Conservation (phyloP, 176 grass and related monocot species). For the Hyparrhenia diplandra region DNA sequence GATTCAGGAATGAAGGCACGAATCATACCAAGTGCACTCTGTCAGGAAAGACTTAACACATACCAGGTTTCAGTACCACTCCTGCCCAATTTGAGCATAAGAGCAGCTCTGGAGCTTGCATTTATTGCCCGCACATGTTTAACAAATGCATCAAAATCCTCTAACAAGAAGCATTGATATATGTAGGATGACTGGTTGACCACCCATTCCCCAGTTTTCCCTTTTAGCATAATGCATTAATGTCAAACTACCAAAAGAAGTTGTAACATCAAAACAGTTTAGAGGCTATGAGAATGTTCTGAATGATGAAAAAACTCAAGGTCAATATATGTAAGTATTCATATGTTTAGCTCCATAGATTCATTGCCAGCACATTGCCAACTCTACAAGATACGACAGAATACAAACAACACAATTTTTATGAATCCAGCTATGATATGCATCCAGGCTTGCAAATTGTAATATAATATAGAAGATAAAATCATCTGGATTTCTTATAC, state of each 20-base stretch:
- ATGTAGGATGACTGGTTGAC: background rate
- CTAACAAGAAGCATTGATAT: background rate
- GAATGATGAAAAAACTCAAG: background rate
- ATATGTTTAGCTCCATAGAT: background rate
- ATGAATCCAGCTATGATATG: no score
- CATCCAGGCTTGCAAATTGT: no score
- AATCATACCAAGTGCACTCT: background rate
- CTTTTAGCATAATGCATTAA: background rate
- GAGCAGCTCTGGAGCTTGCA: slow-evolving; percentile 87
- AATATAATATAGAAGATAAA: no score
- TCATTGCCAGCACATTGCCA: background rate
- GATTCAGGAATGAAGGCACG: background rate
- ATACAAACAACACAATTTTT: background rate
- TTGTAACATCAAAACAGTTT: background rate
- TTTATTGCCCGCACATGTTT: slow-evolving; percentile 66
- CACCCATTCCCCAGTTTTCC: background rate
- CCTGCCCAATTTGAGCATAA: slow-evolving; percentile 91
- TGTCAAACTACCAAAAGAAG: no score
- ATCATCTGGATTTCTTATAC: background rate
- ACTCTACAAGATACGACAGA: background rate
- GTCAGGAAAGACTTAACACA: background rate
- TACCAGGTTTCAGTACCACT: slow-evolving; percentile 79
- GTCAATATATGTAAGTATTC: background rate
- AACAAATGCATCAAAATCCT: background rate
- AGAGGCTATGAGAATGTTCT: background rate